Evolutionary conservation across 129 eudicot genomes (phyloP), one percentile per base, ranked within the genome.

Genomic region (Rutidosis leptorrhynchoides): DNA sequence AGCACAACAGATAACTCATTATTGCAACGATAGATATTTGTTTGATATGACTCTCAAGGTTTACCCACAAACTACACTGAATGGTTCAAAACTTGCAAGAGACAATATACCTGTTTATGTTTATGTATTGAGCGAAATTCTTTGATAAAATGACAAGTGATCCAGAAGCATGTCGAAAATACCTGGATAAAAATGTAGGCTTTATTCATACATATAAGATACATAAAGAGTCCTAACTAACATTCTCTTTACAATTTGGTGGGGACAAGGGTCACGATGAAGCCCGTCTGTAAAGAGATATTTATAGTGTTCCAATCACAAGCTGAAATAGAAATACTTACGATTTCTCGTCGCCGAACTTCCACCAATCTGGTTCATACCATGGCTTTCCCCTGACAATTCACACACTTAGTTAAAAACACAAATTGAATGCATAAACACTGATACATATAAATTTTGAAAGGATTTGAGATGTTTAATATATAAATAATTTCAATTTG

Each of bases 291-390:
- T 69, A 58, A 58, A 43, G 45, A 11, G 43, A 12, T n/a, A 58
- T 17, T 58, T 26, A 70, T n/a, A 40, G 42, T 58, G 12, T 14
- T 42, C 67, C 15, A 46, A 21, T 59, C 40, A 43, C 28, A 70
- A 70, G 65, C 64, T 43, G 22, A 12, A 62, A 65, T 63, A 87
- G 22, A 12, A 62, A 65, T 63, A 87, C 98, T 87, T 84, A 91
- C 98, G 96, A 71, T 81, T 87, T 87, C 72, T 87, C 87, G 77
- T 91, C 97, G 30, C 97, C 97, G 57, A 91, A 91, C 69, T 91
- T 91, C 97, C 97, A 87, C 98, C 98, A 91, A 56, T 87, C 96
- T 53, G 98, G 98, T 67, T 91, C 98, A 71, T 85, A 91, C 98
- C 96, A 91, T 45, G 82, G 83, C 57, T 67, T 91, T 70, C 98